A percentile compares a stretch with the other conserved stretches of the same genome.
phyloP scores from a whole-genome alignment of 495 filamentous ascomycete species.

The Penicillium argentinense region DNA sequence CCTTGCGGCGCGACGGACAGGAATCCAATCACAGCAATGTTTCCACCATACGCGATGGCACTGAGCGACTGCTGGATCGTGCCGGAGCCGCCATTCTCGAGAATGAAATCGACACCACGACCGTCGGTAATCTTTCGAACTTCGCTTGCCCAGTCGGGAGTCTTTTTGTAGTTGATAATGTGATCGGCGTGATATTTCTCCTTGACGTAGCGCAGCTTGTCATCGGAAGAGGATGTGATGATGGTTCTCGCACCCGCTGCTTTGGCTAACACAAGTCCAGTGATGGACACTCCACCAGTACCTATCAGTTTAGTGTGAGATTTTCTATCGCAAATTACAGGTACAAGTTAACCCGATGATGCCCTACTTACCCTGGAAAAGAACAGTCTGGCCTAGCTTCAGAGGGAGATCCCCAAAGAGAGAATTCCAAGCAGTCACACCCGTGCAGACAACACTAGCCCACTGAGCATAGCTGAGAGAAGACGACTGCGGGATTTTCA shows the following conservation, averaged over 20 bases:
- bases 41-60: slow-evolving; percentile 58
- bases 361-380: slow-evolving; percentile 63
- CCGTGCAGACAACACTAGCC: slow-evolving; percentile 56
- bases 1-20: slow-evolving; percentile 39
- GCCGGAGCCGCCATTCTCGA: slow-evolving; percentile 62
- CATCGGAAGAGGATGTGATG: slow-evolving; percentile 57
- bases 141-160: slow-evolving; percentile 60
- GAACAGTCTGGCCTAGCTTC: slow-evolving; percentile 58
- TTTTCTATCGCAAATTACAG: no score
- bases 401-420: slow-evolving; percentile 59
- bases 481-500: slow-evolving; percentile 57
- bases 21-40: slow-evolving; percentile 59
- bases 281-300: slow-evolving; percentile 71
- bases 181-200: slow-evolving; percentile 43
- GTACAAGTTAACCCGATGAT: no score
- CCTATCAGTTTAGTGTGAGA: slow-evolving; percentile 70
- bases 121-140: slow-evolving; percentile 57
- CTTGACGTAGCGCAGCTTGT: slow-evolving; percentile 62
- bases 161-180: slow-evolving; percentile 49
- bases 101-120: slow-evolving; percentile 60
- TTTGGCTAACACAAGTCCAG: slow-evolving; percentile 72
- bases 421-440: slow-evolving; percentile 72
- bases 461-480: slow-evolving; percentile 53
- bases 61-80: slow-evolving; percentile 56
- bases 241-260: slow-evolving; percentile 68